Evolutionary conservation across 805 yeast species (phyloP), one percentile per base, ranked within the genome.

Genomic region (Phaffomyces thermotolerans): DNA sequence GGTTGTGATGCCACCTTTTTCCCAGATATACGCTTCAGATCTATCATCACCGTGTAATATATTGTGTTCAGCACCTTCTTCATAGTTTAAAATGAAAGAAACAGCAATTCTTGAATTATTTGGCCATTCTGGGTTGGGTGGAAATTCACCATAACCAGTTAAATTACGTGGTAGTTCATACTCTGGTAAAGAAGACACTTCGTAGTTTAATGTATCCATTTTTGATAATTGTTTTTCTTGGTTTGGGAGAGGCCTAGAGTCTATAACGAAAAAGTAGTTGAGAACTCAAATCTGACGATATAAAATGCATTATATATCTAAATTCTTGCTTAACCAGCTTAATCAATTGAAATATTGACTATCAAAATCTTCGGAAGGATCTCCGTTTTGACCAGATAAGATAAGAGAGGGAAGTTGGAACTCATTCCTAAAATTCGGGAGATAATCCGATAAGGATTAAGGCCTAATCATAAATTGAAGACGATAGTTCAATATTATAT

Each of bases 101-200:
- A 63, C 52, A 13, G 62, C 61, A 13, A 63, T 58, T 44, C 56
- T 58, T 25, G 64, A 59, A 33, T 52, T 50, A 32, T 56, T 56
- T n/a, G 67, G 67, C 67, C 67, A 63, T 41, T 59, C 50, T 37
- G 59, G 53, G 34, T 61, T 52, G 13, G 58, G 48, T 24, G 63
- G 51, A 15, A 49, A 40, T 39, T 58, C 62, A 22, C 66, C 66
- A 40, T 59, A 62, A 14, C 66, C 66, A 15, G 52, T 43, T 36
- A 56, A 42, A 36, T 62, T 63, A 31, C 66, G 54, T 14, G 50
- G 46, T 14, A 55, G 39, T 24, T 53, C 52, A 29, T 47, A 52
- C 17, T 41, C 41, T 13, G 57, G 42, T 20, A 39, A 34, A 12
- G 18, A 13, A 4, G 41, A 36, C 1, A 23, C 25, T 23, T 39